Base-by-base conservation (phyloP, 2,329 filamentous ascomycete genomes). In the Lachnellula cervina region DNA sequence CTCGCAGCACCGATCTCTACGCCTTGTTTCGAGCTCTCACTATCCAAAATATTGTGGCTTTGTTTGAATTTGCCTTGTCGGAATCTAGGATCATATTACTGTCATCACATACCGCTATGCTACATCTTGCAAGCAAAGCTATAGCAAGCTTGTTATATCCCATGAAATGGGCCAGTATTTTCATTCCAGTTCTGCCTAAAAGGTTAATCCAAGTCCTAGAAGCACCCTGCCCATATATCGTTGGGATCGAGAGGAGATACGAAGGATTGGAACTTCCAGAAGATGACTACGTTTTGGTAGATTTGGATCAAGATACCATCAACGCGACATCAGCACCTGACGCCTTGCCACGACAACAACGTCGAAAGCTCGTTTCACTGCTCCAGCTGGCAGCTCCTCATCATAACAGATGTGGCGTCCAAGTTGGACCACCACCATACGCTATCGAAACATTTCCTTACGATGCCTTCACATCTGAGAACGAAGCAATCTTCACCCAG, bases 31-130 rank as follows among this genome's bases (percentile, higher is more conserved):
- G 92, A 59, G 89, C 88, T 47, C 77, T 99, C 34, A 95, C 91
- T 2, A 85, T 97, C 53, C 89, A 91, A 52, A 97, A 99, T 71
- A 89, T 99, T 57, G 83, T 99, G 59, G 86, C 90, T 19, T 79
- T 99, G 21, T 92, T 97, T 69, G 94, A 99, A 76, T 97, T 93
- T 71, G 89, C 90, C 62, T 80, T 99, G 70, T 83, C 90, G 1
- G 94, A 99, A 74, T 94, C 92, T 45, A 88, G 93, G 56, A 97
- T 99, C 72, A 96, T 99, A 68, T 86, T 99, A 62, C 79, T 97
- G 19, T 97, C 94, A 8, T 96, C 92, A 1, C 92, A 99, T 70
- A 94, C 93, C 1, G 87, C 91, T 50, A 97, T 99, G 94, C 80
- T 99, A 56, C 91, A 97, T 68, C 81, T 97, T 45, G 93, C 91